These are phyloP conservation scores for Neurospora sp. DNA, from an alignment of 495 filamentous ascomycete species.

Conservation along the genomic window DNA sequence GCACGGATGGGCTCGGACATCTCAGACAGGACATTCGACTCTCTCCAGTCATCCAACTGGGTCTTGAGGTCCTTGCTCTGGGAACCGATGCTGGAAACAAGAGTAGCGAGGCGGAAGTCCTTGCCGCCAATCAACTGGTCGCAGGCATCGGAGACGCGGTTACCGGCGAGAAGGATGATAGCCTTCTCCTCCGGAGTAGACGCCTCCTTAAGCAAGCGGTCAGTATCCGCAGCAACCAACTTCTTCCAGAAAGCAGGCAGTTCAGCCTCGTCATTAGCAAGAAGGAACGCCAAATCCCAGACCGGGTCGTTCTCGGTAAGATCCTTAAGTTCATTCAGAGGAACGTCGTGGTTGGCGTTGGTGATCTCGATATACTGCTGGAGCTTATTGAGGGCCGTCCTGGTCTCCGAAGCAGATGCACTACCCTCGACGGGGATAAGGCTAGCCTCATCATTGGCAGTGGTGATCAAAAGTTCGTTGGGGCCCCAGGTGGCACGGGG, in stretches of 20 bases:
- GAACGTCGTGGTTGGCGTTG: conserved; percentile 9
- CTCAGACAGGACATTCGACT: conserved; percentile 70
- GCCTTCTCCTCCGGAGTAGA: conserved; percentile 69
- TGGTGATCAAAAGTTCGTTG: conserved; percentile 60
- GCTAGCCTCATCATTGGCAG: conserved; percentile 20
- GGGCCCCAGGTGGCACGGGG: conserved; percentile 69
- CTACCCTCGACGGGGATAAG: conserved; percentile 13
- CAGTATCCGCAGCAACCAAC: conserved; percentile 48
- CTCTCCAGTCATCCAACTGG: conserved; percentile 78
- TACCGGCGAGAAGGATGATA: conserved; percentile 63
- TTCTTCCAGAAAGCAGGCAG: conserved; percentile 52
- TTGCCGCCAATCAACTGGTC: conserved; percentile 58
- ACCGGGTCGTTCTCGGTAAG: conserved; percentile 48
- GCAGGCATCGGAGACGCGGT: conserved; percentile 74
- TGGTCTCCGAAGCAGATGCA: conserved; percentile 1
- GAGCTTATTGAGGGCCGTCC: conserved; percentile 13
- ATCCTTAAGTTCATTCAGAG: conserved; percentile 11
- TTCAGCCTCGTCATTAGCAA: conserved; percentile 65
- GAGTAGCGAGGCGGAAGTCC: conserved; percentile 70
- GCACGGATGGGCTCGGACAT: conserved; percentile 77
- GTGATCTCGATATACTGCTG: conserved; percentile 21
- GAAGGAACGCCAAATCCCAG: conserved; percentile 71
- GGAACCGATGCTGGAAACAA: conserved; percentile 69
- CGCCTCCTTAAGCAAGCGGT: conserved; percentile 39
- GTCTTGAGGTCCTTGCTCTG: conserved; percentile 58